These are phyloP conservation scores for Claviceps sp. DNA, from an alignment of 2,329 filamentous ascomycete species.

Conservation along the genomic window DNA sequence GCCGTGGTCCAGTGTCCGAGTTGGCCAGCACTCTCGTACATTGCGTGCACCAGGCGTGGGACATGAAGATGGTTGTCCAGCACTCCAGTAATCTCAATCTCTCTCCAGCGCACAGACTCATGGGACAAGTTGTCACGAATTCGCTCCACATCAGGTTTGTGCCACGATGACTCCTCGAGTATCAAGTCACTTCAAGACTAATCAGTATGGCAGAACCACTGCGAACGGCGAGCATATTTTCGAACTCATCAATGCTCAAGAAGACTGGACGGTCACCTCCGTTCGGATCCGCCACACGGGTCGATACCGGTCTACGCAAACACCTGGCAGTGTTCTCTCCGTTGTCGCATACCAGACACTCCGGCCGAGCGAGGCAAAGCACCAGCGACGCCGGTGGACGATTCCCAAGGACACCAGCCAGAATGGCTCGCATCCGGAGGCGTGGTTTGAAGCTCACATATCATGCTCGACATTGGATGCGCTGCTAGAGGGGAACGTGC, in stretches of 20 bases:
- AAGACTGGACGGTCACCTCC: slow-evolving; percentile 7
- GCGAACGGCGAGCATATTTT: slow-evolving; percentile 10
- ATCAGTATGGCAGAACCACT: slow-evolving; percentile 5
- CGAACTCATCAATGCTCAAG: slow-evolving; percentile 5
- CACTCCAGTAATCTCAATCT: slow-evolving; percentile 5
- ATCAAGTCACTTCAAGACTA: neutral
- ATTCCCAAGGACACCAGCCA: neutral
- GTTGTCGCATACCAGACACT: slow-evolving; percentile 13
- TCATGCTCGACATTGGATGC: slow-evolving; percentile 11
- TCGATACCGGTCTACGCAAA: slow-evolving; percentile 9
- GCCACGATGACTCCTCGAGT: neutral
- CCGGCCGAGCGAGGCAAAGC: neutral
- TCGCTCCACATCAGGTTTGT: slow-evolving; percentile 15
- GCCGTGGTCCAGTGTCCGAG: slow-evolving; percentile 9
- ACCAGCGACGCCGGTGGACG: slow-evolving; percentile 5
- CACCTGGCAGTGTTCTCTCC: slow-evolving; percentile 10
- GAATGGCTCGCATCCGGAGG: neutral
- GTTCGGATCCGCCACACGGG: slow-evolving; percentile 12
- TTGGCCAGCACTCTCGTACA: slow-evolving; percentile 15
- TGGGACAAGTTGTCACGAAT: slow-evolving; percentile 11
- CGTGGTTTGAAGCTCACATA: slow-evolving; percentile 18
- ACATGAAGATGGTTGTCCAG: slow-evolving; percentile 15
- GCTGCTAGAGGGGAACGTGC: slow-evolving; percentile 13
- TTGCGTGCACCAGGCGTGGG: slow-evolving; percentile 19
- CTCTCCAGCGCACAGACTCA: slow-evolving; percentile 8